phyloP scores from a whole-genome alignment of 2,329 filamentous ascomycete species.

The Aaosphaeria arxii region DNA sequence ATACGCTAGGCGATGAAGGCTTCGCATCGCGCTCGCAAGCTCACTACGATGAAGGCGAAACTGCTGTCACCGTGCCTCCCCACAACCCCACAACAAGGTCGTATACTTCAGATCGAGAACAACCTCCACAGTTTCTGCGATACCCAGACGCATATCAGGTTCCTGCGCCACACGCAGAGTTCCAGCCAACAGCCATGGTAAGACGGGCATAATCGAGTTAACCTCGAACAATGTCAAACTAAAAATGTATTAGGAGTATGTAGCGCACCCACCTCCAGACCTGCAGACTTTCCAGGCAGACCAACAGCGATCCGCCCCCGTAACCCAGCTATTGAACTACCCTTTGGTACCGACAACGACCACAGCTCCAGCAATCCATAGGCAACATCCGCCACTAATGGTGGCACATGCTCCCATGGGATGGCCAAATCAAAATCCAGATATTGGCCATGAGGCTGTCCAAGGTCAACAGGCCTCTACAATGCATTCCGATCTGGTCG shows the following conservation, averaged over 20 bases:
- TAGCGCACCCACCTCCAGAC: too few relatives aligned
- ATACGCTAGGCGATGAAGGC: slow-evolving; percentile 10
- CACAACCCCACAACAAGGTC: slow-evolving; percentile 10
- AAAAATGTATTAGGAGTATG: too few relatives aligned
- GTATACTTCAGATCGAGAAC: not conserved
- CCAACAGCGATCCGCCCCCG: slow-evolving; percentile 13
- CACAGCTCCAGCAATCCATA: not conserved
- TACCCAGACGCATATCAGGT: not conserved
- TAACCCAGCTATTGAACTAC: slow-evolving; percentile 18
- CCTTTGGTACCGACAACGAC: slow-evolving; percentile 9
- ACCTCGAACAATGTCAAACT: too few relatives aligned
- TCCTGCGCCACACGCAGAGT: not conserved
- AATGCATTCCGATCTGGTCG: not conserved
- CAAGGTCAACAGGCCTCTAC: too few relatives aligned
- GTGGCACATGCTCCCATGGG: slow-evolving; percentile 12
- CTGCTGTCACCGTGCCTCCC: slow-evolving; percentile 16
- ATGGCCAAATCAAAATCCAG: slow-evolving; percentile 6
- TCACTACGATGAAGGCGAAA: slow-evolving; percentile 17
- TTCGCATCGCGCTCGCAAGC: slow-evolving; percentile 14
- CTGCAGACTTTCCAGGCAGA: too few relatives aligned
- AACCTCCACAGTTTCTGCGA: not conserved
- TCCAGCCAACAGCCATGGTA: too few relatives aligned
- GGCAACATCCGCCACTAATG: not conserved
- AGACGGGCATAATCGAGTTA: too few relatives aligned
- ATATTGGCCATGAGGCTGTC: too few relatives aligned